These are phyloP conservation scores for Pulveroboletus ravenelii DNA, from an alignment of 768 basidiomycete species.

Conservation along the genomic window DNA sequence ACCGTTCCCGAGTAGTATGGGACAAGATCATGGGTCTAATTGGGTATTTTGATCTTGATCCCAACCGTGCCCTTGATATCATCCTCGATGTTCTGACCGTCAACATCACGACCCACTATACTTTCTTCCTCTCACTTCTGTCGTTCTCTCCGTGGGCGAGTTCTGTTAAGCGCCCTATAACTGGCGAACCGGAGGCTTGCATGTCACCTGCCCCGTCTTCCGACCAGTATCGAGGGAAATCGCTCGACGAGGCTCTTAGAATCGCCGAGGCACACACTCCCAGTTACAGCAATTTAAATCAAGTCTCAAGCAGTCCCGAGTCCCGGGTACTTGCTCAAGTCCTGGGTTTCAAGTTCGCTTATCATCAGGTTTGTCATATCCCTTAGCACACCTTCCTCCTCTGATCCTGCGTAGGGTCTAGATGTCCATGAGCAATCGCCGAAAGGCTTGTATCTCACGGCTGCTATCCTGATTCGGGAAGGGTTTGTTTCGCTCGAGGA, in stretches of 20 bases:
- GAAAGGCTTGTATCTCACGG: conserved; percentile 70
- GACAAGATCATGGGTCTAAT: conserved; percentile 84
- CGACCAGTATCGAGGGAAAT: conserved; percentile 51
- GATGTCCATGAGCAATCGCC: conserved; percentile 62
- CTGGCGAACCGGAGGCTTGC: conserved; percentile 23
- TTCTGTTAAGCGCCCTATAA: conserved; percentile 34
- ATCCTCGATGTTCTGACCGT: conserved; percentile 87
- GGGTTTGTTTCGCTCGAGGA: conserved; percentile 85
- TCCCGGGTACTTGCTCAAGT: conserved; percentile 81
- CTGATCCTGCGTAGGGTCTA: conserved; percentile 38
- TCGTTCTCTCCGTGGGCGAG: conserved; percentile 86
- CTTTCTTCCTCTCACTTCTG: conserved; percentile 84
- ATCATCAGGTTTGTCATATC: conserved; percentile 69
- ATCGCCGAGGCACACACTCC: conserved; percentile 41
- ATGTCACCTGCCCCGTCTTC: conserved; percentile 39
- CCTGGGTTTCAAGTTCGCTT: conserved; percentile 94
- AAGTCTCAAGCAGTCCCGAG: conserved; percentile 28
- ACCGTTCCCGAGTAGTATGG: conserved; percentile 68
- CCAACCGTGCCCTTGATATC: conserved; percentile 88
- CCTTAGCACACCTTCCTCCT: not conserved
- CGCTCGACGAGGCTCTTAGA: conserved; percentile 60
- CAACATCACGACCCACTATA: conserved; percentile 76
- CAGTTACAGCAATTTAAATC: not conserved
- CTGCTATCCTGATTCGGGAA: conserved; percentile 87
- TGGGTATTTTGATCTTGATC: conserved; percentile 95